Evolutionary conservation across 164 flowering plant genomes (phyloP), one percentile per base, ranked within the genome.

Genomic region (Euptelea pleiosperma): DNA sequence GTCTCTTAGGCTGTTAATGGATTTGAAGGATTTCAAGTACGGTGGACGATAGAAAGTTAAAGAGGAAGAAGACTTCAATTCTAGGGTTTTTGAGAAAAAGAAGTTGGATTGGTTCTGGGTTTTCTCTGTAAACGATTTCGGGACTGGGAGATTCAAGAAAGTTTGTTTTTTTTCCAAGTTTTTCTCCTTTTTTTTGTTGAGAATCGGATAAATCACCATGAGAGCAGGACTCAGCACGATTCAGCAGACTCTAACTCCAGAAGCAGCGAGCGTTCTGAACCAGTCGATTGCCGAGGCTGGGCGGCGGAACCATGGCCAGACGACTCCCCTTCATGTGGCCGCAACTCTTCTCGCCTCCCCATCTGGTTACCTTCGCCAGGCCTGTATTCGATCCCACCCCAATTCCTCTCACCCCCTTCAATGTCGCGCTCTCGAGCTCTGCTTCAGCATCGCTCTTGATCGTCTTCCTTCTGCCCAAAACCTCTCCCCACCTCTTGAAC

Each of bases 301-400:
- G 1, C 79, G 98, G 1, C 73, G 98, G 7, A 85, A 80, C 63
- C 97, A 94, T 67, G 86, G 94, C 41, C 99, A 94, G 46, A 86
- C 96, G 8, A 91, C 99, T 55, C 99, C 99, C 31, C 85, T 94
- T 0, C 99, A 94, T 47, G 98, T 94, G 58, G 99, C 99, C 28
- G 83, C 93, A 16, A 83, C 92, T 1, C 89, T 94, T 0, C 67
- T 94, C 7, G 68, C 88, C 6, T 82, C 98, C 0, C 89, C 96
- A 2, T 60, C 96, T 11, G 95, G 96, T 6, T 83, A 67, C 31
- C 82, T 94, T 58, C 78, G 96, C 3, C 95, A 85, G 51, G 98
- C 99, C 0, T 94, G 99, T 62, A 85, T 90, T 57, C 83, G 89
- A 35, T 87, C 96, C 12, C 99, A 94, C 75, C 96, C 97, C 31